Conservation (phyloP, 129 eudicot genomes). For the Apium graveolens region DNA sequence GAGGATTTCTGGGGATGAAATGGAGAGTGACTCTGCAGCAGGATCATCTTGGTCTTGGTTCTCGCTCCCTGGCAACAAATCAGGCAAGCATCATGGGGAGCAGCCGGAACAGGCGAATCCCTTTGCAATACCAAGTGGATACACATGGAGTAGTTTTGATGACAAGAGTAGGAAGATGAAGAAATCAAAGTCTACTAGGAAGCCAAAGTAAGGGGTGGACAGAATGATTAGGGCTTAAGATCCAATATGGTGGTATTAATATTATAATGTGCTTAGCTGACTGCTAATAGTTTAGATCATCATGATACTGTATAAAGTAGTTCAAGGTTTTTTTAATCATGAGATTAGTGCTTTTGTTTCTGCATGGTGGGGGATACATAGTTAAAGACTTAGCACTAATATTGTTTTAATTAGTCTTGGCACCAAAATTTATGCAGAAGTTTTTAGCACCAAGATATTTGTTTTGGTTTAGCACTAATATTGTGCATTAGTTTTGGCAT, state of each 20-base stretch:
- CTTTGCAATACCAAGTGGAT: conserved; percentile 66
- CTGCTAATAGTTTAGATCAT: conserved; percentile 3
- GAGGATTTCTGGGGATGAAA: conserved; percentile 21
- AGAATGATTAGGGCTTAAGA: conserved; percentile 8
- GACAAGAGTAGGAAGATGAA: conserved; percentile 55
- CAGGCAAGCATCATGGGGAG: conserved; percentile 21
- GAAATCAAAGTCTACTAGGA: conserved; percentile 68
- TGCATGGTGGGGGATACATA: not conserved
- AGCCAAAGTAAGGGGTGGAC: conserved; percentile 31
- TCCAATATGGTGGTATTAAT: conserved; percentile 14
- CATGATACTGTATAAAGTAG: not conserved
- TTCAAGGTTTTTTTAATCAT: not conserved
- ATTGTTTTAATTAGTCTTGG: not conserved
- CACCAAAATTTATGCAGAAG: not conserved
- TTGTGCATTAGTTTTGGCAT: conserved; percentile 3
- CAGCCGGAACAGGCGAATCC: conserved; percentile 36
- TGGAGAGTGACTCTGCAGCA: conserved; percentile 14
- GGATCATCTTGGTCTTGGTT: conserved; percentile 39
- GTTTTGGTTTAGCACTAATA: not conserved
- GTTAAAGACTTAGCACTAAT: not conserved
- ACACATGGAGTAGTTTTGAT: conserved; percentile 73
- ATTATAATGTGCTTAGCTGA: conserved; percentile 6
- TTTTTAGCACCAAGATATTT: not conserved
- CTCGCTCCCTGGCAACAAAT: conserved; percentile 33
- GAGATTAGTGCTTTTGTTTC: not conserved